Conservation (phyloP, 2,329 filamentous ascomycete genomes). For the Scopulariopsis brevicaulis region DNA sequence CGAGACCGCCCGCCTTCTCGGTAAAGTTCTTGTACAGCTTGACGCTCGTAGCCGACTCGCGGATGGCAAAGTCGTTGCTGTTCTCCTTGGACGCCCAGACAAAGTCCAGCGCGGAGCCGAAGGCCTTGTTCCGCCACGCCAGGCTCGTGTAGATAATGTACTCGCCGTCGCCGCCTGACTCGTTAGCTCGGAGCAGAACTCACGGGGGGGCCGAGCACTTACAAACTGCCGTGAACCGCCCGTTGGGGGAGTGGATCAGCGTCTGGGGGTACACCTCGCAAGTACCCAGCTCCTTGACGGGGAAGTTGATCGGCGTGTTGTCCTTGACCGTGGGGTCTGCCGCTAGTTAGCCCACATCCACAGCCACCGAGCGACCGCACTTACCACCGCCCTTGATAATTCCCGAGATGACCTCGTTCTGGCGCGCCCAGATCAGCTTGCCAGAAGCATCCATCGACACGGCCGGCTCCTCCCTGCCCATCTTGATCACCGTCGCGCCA, state of each 20-base stretch:
- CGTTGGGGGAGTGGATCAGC: constrained; percentile 90
- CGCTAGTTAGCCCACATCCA: neutral
- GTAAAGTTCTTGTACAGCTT: constrained; percentile 98
- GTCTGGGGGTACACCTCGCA: constrained; percentile 97
- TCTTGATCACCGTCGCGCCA: constrained; percentile 93
- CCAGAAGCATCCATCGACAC: constrained; percentile 95
- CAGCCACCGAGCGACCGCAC: neutral
- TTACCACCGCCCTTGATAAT: constrained; percentile 78
- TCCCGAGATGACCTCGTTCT: constrained; percentile 89
- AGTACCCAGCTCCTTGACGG: constrained; percentile 88
- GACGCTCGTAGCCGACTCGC: constrained; percentile 86
- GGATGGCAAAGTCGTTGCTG: constrained; percentile 95
- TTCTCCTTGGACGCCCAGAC: constrained; percentile 96
- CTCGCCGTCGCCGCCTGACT: constrained; percentile 66
- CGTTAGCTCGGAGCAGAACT: neutral
- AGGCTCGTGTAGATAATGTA: constrained; percentile 98
- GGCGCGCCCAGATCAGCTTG: constrained; percentile 91
- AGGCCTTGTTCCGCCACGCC: constrained; percentile 94
- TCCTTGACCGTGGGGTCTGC: constrained; percentile 67
- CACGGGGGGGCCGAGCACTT: constrained; percentile 15
- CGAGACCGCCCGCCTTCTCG: constrained; percentile 77
- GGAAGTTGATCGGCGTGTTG: constrained; percentile 71
- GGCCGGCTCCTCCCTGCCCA: constrained; percentile 92
- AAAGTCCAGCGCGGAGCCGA: constrained; percentile 91
- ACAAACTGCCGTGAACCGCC: constrained; percentile 58